A percentile compares a stretch with the other conserved stretches of the same genome.
phyloP scores from a whole-genome alignment of 2,329 filamentous ascomycete species.

The Fusarium veterinarium region DNA sequence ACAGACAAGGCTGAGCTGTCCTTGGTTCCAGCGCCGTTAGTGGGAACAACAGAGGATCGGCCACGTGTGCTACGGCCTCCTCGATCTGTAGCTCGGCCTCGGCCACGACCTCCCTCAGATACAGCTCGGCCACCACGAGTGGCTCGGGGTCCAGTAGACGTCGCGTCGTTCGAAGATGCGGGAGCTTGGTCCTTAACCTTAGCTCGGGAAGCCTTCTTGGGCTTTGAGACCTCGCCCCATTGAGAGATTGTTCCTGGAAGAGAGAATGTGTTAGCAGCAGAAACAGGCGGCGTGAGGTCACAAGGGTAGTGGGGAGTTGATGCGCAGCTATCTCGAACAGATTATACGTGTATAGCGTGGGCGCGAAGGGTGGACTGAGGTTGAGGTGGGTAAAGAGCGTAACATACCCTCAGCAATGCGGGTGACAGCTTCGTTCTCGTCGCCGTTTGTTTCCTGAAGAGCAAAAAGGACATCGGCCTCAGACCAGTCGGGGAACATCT shows the following conservation, averaged over 20 bases:
- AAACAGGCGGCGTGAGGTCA: background rate
- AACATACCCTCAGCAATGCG: slow-evolving; percentile 81
- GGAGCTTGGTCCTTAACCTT: slow-evolving; percentile 75
- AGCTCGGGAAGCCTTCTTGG: slow-evolving; percentile 79
- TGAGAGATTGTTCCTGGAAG: slow-evolving; percentile 78
- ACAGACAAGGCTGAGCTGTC: slow-evolving; percentile 68
- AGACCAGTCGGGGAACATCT: slow-evolving; percentile 96
- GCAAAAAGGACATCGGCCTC: slow-evolving; percentile 95
- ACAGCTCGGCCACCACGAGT: slow-evolving; percentile 71
- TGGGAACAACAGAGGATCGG: slow-evolving; percentile 66
- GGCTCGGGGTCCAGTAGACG: slow-evolving; percentile 58
- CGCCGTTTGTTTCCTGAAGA: slow-evolving; percentile 86
- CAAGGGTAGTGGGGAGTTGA: background rate
- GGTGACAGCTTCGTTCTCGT: slow-evolving; percentile 79
- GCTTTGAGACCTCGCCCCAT: slow-evolving; percentile 86
- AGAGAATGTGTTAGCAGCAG: slow-evolving; percentile 45
- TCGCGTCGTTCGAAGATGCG: slow-evolving; percentile 61
- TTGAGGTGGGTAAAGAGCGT: slow-evolving; percentile 25
- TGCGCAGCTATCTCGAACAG: slow-evolving; percentile 12
- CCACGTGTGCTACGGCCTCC: slow-evolving; percentile 72
- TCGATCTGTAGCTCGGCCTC: slow-evolving; percentile 71
- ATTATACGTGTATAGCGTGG: slow-evolving; percentile 27
- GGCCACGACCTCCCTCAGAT: slow-evolving; percentile 71
- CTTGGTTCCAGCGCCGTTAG: slow-evolving; percentile 72
- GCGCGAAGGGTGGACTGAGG: slow-evolving; percentile 27